phyloP scores from a whole-genome alignment of 2,329 filamentous ascomycete species.

The Beauveria asiatica region DNA sequence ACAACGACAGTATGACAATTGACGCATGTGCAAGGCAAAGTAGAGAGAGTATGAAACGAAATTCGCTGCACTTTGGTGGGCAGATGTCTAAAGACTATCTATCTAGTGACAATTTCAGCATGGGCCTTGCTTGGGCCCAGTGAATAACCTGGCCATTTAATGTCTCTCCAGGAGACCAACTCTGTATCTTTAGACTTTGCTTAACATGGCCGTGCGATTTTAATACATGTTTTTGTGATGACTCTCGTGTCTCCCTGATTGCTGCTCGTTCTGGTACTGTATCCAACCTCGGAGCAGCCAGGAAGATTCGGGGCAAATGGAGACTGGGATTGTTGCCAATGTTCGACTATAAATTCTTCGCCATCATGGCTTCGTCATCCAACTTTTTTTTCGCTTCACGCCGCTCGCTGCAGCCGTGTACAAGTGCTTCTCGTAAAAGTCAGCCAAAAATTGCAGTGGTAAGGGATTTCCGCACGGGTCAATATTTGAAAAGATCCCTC shows the following conservation, averaged over 20 bases:
- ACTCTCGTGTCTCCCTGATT: neutral
- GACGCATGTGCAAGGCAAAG: neutral
- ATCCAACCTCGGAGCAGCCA: neutral
- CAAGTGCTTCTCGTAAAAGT: constrained; percentile 6
- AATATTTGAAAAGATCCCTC: neutral
- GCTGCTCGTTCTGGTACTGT: constrained; percentile 1
- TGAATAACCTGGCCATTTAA: neutral
- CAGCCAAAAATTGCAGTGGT: constrained; percentile 8
- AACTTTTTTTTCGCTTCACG: neutral
- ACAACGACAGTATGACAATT: too few species aligned
- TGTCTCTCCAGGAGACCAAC: neutral
- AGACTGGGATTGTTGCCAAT: neutral
- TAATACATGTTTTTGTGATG: constrained; percentile 7
- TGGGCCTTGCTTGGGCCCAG: neutral
- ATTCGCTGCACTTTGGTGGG: constrained; percentile 7
- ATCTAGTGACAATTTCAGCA: constrained; percentile 7
- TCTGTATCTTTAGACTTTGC: neutral
- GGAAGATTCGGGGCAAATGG: neutral
- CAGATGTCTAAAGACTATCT: constrained; percentile 7
- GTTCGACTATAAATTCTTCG: neutral
- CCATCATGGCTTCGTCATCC: neutral
- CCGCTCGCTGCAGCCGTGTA: constrained; percentile 5
- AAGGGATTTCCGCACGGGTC: neutral
- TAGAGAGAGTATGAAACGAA: neutral
- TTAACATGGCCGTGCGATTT: neutral